A percentile compares a stretch with the other conserved stretches of the same genome.
phyloP scores from a whole-genome alignment of 176 grass and related monocot genomes.

The Rhipidocladum racemiflorum region DNA sequence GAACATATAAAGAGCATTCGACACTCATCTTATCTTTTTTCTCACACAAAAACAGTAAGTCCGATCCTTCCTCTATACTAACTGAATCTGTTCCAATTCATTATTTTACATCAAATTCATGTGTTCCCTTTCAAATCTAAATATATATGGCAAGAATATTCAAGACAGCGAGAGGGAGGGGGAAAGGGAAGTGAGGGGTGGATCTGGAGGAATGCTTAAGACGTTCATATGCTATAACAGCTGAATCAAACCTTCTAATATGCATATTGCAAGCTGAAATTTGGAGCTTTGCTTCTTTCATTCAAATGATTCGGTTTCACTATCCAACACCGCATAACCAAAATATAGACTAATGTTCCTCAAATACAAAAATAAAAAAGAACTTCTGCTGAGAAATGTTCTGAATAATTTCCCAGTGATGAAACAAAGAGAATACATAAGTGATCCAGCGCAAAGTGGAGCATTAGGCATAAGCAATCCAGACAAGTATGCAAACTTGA shows the following conservation, averaged over 20 bases:
- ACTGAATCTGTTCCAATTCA: not conserved
- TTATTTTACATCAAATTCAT: not conserved
- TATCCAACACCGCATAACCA: slow-evolving; percentile 1
- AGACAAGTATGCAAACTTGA: slow-evolving; percentile 18
- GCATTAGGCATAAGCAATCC: not conserved
- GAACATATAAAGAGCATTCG: not conserved
- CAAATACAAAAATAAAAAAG: not conserved
- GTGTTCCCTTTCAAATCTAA: not conserved
- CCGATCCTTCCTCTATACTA: not conserved
- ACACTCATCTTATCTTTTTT: not conserved
- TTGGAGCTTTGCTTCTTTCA: not conserved
- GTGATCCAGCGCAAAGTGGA: not conserved
- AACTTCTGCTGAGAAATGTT: not conserved
- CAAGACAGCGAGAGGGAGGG: not conserved
- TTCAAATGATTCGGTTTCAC: not conserved
- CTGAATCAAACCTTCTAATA: not conserved
- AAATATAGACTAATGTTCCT: not conserved
- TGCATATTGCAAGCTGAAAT: slow-evolving; percentile 10
- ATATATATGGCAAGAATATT: slow-evolving; percentile 3
- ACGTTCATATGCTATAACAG: not conserved
- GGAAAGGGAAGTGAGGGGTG: no score
- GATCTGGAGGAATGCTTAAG: not conserved
- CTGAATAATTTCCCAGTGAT: not conserved
- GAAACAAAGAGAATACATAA: not conserved
- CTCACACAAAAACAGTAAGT: not conserved